Evolutionary conservation across 805 yeast genomes (phyloP).

Genomic region (Zygoascus flipseniorum): DNA sequence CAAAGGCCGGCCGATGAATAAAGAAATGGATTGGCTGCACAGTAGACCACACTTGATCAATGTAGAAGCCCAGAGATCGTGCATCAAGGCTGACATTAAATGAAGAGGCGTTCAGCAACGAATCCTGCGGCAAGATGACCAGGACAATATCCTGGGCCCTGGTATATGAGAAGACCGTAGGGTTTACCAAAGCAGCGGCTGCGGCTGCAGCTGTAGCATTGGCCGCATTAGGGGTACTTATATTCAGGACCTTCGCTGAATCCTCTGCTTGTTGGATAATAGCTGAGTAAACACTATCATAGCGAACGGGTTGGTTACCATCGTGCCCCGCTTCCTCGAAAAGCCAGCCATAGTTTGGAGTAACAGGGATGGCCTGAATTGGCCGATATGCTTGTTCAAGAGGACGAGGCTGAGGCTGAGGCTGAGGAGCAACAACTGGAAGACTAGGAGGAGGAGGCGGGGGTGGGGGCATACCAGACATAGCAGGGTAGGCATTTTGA

Average conservation of each 20-base stretch:
- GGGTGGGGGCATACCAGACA: background rate
- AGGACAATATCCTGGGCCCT: background rate
- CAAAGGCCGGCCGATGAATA: constrained; percentile 25
- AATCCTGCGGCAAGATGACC: background rate
- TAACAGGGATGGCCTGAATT: background rate
- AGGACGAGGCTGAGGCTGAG: background rate
- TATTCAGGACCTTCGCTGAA: background rate
- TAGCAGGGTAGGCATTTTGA: background rate
- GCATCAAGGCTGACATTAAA: background rate
- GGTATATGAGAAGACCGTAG: background rate
- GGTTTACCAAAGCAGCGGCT: background rate
- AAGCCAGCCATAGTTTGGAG: background rate
- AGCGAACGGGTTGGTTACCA: background rate
- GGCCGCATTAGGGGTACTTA: background rate
- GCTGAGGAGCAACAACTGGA: background rate
- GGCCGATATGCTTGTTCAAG: background rate
- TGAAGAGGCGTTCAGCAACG: background rate
- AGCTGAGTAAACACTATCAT: background rate
- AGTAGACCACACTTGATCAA: constrained; percentile 19
- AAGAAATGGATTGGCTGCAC: constrained; percentile 17
- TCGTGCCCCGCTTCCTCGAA: background rate
- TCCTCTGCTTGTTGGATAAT: background rate
- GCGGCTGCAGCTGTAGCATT: background rate
- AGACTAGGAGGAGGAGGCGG: background rate
- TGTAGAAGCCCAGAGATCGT: constrained; percentile 11